Percentiles rank a stretch among this genome's conserved stretches.
These are phyloP conservation scores for Sequoiadendron giganteum DNA, from an alignment of 75 land plant species.

Conservation along the genomic window DNA sequence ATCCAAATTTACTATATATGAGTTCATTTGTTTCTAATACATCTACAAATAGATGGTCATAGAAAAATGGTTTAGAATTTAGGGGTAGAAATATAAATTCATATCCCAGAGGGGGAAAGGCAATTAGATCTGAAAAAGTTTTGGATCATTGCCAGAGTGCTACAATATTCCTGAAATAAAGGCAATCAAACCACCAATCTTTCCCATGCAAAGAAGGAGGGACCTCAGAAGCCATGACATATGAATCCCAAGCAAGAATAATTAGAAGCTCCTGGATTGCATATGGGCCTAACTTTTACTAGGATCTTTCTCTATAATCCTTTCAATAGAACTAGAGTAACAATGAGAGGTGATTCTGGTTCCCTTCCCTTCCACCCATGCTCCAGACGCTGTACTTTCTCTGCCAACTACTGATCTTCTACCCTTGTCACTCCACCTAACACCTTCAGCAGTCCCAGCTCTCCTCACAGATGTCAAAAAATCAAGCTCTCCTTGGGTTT, in stretches of 20 bases:
- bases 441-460: no score
- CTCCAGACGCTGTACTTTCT: no score
- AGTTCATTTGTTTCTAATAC: neutral
- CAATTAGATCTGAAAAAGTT: neutral
- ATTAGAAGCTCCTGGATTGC: neutral
- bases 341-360: no score
- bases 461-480: no score
- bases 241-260: neutral
- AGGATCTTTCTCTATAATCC: neutral
- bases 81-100: neutral
- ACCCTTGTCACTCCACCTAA: no score
- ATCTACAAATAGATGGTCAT: neutral
- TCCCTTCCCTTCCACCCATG: no score
- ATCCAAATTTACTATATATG: neutral
- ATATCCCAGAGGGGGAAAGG: neutral
- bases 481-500: no score
- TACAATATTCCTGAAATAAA: neutral
- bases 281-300: neutral
- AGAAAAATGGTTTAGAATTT: neutral
- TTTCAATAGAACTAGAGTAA: neutral
- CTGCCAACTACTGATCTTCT: no score
- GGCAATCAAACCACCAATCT: neutral
- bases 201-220: neutral
- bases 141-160: neutral
- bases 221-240: neutral